Conservation (phyloP, 768 basidiomycete species). For the Sutorius australiensis region DNA sequence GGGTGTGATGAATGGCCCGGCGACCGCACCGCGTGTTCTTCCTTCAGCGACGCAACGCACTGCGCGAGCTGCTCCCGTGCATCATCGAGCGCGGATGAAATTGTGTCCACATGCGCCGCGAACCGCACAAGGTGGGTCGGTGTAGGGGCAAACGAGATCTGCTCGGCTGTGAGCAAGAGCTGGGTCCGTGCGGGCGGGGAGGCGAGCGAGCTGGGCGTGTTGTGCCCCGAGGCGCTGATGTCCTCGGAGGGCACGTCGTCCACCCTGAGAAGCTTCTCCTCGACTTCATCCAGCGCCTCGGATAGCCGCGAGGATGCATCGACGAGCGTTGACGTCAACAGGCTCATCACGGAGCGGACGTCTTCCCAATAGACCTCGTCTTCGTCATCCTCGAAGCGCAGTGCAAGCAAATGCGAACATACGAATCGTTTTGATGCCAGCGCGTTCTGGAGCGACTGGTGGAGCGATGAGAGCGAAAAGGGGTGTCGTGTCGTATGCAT, state of each 20-base stretch:
- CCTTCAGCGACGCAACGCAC: slow-evolving; percentile 57
- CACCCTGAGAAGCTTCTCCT: slow-evolving; percentile 43
- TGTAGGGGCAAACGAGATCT: slow-evolving; percentile 65
- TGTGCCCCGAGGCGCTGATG: slow-evolving; percentile 4
- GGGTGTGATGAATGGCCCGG: slow-evolving; percentile 20
- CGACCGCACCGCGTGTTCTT: slow-evolving; percentile 23
- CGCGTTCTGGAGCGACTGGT: slow-evolving; percentile 59
- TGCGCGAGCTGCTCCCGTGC: slow-evolving; percentile 63
- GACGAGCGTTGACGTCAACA: slow-evolving; percentile 63
- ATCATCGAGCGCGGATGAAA: slow-evolving; percentile 64
- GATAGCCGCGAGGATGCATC: slow-evolving; percentile 61
- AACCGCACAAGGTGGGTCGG: slow-evolving; percentile 68
- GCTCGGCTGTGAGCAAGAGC: slow-evolving; percentile 14
- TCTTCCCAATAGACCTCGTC: slow-evolving; percentile 85
- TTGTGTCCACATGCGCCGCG: slow-evolving; percentile 68
- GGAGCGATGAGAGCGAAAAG: slow-evolving; percentile 60
- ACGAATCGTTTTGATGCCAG: slow-evolving; percentile 72
- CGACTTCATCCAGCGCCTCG: slow-evolving; percentile 60
- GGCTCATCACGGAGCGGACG: slow-evolving; percentile 66
- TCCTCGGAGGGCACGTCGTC: slow-evolving; percentile 43
- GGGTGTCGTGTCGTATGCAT: slow-evolving; percentile 61
- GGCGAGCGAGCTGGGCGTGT: slow-evolving; percentile 16
- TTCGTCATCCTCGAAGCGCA: slow-evolving; percentile 70
- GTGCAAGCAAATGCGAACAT: slow-evolving; percentile 73
- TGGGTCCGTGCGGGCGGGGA: slow-evolving; percentile 13